phyloP scores from a whole-genome alignment of 495 filamentous ascomycete genomes.

The Lindgomyces ingoldianus region DNA sequence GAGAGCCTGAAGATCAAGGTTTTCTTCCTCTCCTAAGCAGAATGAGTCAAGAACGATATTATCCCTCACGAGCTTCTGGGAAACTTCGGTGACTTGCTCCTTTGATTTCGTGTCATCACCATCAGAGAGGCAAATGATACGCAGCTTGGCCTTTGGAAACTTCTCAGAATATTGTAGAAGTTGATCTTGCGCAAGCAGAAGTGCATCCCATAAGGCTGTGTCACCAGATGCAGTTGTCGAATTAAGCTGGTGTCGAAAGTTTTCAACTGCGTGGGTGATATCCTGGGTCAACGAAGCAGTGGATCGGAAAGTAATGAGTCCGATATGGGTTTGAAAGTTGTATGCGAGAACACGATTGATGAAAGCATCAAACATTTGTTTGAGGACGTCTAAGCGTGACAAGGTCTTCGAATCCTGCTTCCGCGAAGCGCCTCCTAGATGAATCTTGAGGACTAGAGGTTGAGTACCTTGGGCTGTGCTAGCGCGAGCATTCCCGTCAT shows the following conservation, averaged over 20 bases:
- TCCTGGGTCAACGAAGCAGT: slow-evolving; percentile 26
- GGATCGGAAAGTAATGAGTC: slow-evolving; percentile 37
- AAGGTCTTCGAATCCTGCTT: slow-evolving; percentile 9
- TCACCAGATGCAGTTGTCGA: slow-evolving; percentile 36
- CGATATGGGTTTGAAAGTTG: slow-evolving; percentile 40
- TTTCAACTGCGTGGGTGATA: slow-evolving; percentile 39
- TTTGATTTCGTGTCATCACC: slow-evolving; percentile 41
- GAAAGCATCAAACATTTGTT: slow-evolving; percentile 44
- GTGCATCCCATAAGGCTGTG: slow-evolving; percentile 40
- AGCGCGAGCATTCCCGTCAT: no score
- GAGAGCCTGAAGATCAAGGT: slow-evolving; percentile 33
- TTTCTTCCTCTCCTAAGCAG: slow-evolving; percentile 35
- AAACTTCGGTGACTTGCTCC: slow-evolving; percentile 7
- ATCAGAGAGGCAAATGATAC: slow-evolving; percentile 42
- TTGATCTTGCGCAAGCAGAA: slow-evolving; percentile 37
- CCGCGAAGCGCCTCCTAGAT: neutral
- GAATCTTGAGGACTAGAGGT: slow-evolving; percentile 33
- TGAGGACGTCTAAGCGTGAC: slow-evolving; percentile 40
- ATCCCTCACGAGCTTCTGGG: slow-evolving; percentile 25
- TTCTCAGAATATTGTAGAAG: slow-evolving; percentile 34
- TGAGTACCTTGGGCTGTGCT: neutral
- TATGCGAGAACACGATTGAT: slow-evolving; percentile 42
- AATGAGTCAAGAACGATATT: slow-evolving; percentile 40
- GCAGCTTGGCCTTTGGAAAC: slow-evolving; percentile 40
- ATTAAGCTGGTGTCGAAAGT: slow-evolving; percentile 38